phyloP scores from a whole-genome alignment of 805 yeast species.

The Yamadazyma insecticola region DNA sequence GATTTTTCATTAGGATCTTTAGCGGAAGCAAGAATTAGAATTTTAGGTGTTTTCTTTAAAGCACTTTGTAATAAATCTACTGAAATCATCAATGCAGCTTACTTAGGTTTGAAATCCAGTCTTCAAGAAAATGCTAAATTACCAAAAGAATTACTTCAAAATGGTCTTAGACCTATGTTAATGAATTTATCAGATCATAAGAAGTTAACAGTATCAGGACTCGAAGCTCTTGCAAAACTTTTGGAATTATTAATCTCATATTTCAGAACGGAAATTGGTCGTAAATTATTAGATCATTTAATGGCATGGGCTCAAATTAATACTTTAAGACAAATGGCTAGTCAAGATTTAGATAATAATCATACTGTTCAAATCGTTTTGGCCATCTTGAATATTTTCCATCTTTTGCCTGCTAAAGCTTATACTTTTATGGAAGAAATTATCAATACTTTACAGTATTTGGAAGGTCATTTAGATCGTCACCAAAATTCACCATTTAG shows the following conservation, averaged over 20 bases:
- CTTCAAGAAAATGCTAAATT: constrained; percentile 80
- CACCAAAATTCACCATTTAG: constrained; percentile 87
- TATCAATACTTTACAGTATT: constrained; percentile 64
- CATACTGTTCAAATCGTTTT: constrained; percentile 81
- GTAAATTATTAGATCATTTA: constrained; percentile 85
- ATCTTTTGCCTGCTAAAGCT: constrained; percentile 87
- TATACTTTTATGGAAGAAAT: constrained; percentile 87
- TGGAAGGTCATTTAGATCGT: constrained; percentile 81
- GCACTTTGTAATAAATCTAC: constrained; percentile 82
- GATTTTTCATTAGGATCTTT: constrained; percentile 74
- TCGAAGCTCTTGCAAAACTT: constrained; percentile 85
- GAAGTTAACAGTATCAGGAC: constrained; percentile 79
- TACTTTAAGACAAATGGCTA: constrained; percentile 68
- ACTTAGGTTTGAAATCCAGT: constrained; percentile 78
- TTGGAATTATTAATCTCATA: constrained; percentile 85
- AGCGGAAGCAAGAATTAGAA: constrained; percentile 75
- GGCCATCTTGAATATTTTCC: constrained; percentile 88
- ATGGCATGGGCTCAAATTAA: constrained; percentile 94
- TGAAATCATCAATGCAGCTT: constrained; percentile 90
- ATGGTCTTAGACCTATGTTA: constrained; percentile 90
- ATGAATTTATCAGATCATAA: constrained; percentile 94
- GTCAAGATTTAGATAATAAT: constrained; percentile 75
- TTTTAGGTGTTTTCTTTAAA: constrained; percentile 91
- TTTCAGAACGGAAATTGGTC: constrained; percentile 95
- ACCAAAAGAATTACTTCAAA: constrained; percentile 93